Conservation (phyloP, 164 flowering plant species). For the Magnolia sinica region DNA sequence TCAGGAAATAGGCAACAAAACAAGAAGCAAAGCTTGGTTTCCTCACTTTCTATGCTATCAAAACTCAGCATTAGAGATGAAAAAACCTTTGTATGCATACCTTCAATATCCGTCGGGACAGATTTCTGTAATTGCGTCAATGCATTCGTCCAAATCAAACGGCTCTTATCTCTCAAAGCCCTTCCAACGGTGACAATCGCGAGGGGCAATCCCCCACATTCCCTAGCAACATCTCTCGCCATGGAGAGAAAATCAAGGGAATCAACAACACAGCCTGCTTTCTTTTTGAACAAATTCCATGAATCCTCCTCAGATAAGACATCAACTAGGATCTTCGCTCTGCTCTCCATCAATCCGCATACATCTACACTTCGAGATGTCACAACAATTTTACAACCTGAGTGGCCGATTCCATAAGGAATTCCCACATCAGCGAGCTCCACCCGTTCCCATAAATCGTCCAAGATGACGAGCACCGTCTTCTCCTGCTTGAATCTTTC, state of each 20-base stretch:
- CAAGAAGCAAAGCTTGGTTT: conserved; percentile 14
- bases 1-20: conserved; percentile 20
- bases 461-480: conserved; percentile 14
- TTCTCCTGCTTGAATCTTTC: conserved; percentile 1
- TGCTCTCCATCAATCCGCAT: neutral
- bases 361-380: neutral
- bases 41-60: conserved; percentile 17
- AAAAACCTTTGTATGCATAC: conserved; percentile 15
- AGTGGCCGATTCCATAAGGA: neutral
- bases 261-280: neutral
- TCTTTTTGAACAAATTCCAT: conserved; percentile 5
- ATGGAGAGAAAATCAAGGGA: neutral
- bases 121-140: conserved; percentile 8
- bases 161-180: neutral
- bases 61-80: conserved; percentile 14
- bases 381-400: conserved; percentile 3
- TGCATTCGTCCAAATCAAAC: conserved; percentile 14
- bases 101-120: neutral
- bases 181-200: neutral
- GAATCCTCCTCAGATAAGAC: neutral
- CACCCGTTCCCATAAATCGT: conserved; percentile 12
- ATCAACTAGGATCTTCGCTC: neutral
- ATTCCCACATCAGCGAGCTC: conserved; percentile 9
- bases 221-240: neutral
- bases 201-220: conserved; percentile 10